Evolutionary conservation across 2,329 filamentous ascomycete species (phyloP).

Genomic region (Pyrenochaeta sp.): DNA sequence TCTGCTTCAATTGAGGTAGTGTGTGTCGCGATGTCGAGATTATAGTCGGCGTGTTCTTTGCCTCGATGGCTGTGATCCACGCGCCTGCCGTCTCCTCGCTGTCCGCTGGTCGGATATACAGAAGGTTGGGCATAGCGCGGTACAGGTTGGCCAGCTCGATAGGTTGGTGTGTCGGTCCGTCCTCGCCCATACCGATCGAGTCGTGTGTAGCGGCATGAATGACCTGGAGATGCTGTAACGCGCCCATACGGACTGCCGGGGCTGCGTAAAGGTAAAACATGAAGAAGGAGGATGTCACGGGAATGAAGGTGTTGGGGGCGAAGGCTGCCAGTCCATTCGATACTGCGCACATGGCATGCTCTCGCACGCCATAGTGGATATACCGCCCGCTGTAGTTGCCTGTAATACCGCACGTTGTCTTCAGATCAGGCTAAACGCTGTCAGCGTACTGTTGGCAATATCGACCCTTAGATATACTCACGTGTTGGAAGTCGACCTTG

Average conservation of each 20-base stretch:
- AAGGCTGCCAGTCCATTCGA: slow-evolving; percentile 68
- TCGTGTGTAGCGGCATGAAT: slow-evolving; percentile 71
- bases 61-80: slow-evolving; percentile 59
- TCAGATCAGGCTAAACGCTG: slow-evolving; percentile 33
- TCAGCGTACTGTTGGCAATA: slow-evolving; percentile 15
- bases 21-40: slow-evolving; percentile 60
- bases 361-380: slow-evolving; percentile 51
- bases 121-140: slow-evolving; percentile 69
- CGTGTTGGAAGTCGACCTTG: slow-evolving; percentile 62
- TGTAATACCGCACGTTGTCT: slow-evolving; percentile 58
- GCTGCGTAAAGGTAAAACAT: slow-evolving; percentile 71
- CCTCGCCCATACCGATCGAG: slow-evolving; percentile 63
- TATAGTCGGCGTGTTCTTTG: slow-evolving; percentile 55
- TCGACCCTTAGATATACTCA: slow-evolving; percentile 33
- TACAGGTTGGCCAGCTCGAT: slow-evolving; percentile 66
- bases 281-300: slow-evolving; percentile 67
- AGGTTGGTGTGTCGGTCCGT: slow-evolving; percentile 70
- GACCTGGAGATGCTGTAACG: slow-evolving; percentile 62
- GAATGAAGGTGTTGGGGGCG: slow-evolving; percentile 45
- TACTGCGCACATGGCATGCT: slow-evolving; percentile 50
- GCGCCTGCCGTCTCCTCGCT: slow-evolving; percentile 66
- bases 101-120: slow-evolving; percentile 68
- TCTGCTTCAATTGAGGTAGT: slow-evolving; percentile 52
- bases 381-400: slow-evolving; percentile 65
- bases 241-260: slow-evolving; percentile 68